These are phyloP conservation scores for Solanum habrochaites DNA, from an alignment of 257 asterid genomes.

Conservation along the genomic window DNA sequence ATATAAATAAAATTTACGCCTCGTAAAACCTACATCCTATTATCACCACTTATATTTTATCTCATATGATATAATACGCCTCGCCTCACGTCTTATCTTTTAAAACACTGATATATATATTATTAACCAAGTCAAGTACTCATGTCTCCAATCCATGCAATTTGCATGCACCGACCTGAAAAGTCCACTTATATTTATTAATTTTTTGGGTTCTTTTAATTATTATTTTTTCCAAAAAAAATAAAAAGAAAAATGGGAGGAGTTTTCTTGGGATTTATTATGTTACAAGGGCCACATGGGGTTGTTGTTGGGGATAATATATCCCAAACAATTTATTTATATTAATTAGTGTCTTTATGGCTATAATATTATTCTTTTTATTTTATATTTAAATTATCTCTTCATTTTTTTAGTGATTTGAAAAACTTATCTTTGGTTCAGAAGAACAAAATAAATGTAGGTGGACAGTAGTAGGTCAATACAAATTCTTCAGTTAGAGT, in stretches of 20 bases:
- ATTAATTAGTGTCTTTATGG: neutral
- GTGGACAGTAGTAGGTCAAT: neutral
- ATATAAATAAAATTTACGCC: no score
- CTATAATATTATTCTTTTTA: no score
- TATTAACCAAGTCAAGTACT: neutral
- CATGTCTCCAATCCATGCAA: neutral
- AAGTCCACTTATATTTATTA: neutral
- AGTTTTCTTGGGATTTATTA: neutral
- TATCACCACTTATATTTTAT: no score
- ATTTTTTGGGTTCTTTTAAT: neutral
- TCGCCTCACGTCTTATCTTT: no score
- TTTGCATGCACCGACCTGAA: neutral
- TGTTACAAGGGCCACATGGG: constrained; percentile 8
- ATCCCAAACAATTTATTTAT: neutral
- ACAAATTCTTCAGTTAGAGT: neutral
- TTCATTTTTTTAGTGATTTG: neutral
- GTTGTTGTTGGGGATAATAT: neutral
- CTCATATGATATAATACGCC: no score
- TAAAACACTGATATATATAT: no score
- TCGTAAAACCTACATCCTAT: no score
- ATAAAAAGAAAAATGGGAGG: neutral
- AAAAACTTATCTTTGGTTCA: neutral
- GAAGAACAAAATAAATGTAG: neutral
- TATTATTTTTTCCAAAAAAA: neutral
- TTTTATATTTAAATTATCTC: neutral